Evolutionary conservation across 1,284 basidiomycete species (phyloP).

Genomic region (Leccinum olivaceoglutinosum): DNA sequence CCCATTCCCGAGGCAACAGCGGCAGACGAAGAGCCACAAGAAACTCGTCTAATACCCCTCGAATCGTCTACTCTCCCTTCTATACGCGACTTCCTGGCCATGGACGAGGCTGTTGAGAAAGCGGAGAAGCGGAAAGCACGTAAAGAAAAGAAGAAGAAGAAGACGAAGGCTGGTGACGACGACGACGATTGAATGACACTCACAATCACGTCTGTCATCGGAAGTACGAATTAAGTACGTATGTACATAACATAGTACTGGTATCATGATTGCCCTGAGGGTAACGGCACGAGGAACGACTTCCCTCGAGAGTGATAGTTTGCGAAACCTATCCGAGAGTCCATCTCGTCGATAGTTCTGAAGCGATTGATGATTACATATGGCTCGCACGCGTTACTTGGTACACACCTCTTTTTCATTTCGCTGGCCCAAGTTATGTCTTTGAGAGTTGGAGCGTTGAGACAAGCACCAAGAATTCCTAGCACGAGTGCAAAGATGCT

Average conservation of each 20-base stretch:
- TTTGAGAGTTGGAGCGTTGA: constrained; percentile 65
- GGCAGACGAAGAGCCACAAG: constrained; percentile 38
- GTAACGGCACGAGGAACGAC: constrained; percentile 22
- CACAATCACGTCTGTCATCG: neutral
- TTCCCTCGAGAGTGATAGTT: constrained; percentile 64
- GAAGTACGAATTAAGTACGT: constrained; percentile 3
- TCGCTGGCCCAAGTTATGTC: constrained; percentile 88
- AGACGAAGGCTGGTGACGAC: constrained; percentile 14
- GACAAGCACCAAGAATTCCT: constrained; percentile 65
- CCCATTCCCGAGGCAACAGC: constrained; percentile 23
- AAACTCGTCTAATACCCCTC: constrained; percentile 59
- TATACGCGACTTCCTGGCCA: constrained; percentile 73
- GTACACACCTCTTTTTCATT: constrained; percentile 70
- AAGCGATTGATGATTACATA: neutral
- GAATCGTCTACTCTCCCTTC: constrained; percentile 74
- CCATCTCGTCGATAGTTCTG: constrained; percentile 77
- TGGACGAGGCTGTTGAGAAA: constrained; percentile 62
- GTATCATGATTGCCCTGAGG: constrained; percentile 4
- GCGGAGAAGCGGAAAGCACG: constrained; percentile 59
- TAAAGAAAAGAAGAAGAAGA: constrained; percentile 74
- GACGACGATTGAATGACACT: constrained; percentile 26
- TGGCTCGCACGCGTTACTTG: neutral
- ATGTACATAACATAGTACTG: neutral
- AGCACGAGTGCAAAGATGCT: constrained; percentile 58
- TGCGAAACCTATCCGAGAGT: constrained; percentile 67